These are phyloP conservation scores for Alternaria sp. DNA, from an alignment of 2,329 filamentous ascomycete species.

Conservation along the genomic window DNA sequence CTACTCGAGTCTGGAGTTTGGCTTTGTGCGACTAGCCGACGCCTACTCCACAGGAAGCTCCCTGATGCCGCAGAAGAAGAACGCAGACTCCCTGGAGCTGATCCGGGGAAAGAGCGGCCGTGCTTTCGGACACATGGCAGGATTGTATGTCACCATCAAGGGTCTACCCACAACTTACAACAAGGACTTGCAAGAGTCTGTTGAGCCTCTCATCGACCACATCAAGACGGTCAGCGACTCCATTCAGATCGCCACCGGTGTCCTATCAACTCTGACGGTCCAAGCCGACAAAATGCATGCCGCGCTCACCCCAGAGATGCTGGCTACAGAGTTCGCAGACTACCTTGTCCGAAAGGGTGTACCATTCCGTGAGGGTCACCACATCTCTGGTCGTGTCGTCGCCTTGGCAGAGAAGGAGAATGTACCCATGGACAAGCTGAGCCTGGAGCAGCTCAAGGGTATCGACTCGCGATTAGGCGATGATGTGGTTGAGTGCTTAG, in stretches of 20 bases:
- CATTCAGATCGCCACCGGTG: slow-evolving; percentile 82
- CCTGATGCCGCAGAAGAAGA: slow-evolving; percentile 88
- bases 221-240: slow-evolving; percentile 84
- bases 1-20: slow-evolving; percentile 79
- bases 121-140: slow-evolving; percentile 82
- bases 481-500: slow-evolving; percentile 75
- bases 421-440: slow-evolving; percentile 75
- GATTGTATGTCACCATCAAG: slow-evolving; percentile 79
- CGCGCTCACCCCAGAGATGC: slow-evolving; percentile 82
- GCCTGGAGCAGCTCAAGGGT: slow-evolving; percentile 70
- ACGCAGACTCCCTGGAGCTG: slow-evolving; percentile 77
- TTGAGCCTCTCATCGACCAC: slow-evolving; percentile 85
- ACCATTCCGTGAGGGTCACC: slow-evolving; percentile 82
- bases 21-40: slow-evolving; percentile 78
- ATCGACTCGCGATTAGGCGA: slow-evolving; percentile 75
- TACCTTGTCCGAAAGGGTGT: slow-evolving; percentile 72
- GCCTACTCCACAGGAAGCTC: slow-evolving; percentile 81
- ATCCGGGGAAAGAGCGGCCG: slow-evolving; percentile 80
- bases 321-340: slow-evolving; percentile 76
- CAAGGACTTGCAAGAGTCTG: slow-evolving; percentile 90
- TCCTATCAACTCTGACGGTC: slow-evolving; percentile 76
- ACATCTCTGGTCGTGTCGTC: slow-evolving; percentile 77
- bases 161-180: slow-evolving; percentile 86
- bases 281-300: slow-evolving; percentile 79
- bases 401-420: slow-evolving; percentile 73